phyloP scores from a whole-genome alignment of 2,329 filamentous ascomycete species.

The Kalmusia sp. region DNA sequence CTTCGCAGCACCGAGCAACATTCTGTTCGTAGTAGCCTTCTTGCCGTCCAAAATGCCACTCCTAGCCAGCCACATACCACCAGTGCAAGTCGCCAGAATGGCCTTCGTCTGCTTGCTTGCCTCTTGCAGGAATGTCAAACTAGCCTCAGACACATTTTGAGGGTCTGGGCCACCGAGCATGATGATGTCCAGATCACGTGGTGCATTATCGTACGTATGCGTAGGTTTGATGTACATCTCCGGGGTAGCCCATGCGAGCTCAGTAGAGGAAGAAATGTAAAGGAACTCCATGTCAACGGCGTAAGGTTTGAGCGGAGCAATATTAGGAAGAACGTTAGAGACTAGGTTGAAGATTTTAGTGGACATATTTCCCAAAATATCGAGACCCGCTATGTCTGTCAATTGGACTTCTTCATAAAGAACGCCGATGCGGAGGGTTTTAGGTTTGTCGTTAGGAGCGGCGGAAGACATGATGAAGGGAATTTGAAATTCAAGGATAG shows the following conservation, averaged over 20 bases:
- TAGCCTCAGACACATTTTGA: constrained; percentile 37
- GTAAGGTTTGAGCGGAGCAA: constrained; percentile 21
- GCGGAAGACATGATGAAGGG: neutral
- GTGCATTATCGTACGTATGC: constrained; percentile 38
- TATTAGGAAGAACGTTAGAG: constrained; percentile 13
- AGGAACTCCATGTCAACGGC: constrained; percentile 46
- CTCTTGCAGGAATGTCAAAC: constrained; percentile 46
- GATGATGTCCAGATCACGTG: constrained; percentile 52
- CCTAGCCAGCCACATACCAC: constrained; percentile 49
- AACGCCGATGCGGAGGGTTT: constrained; percentile 49
- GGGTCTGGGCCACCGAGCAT: constrained; percentile 48
- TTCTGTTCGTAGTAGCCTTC: constrained; percentile 50
- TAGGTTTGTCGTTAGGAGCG: constrained; percentile 2
- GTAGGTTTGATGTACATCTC: constrained; percentile 35
- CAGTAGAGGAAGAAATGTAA: constrained; percentile 47
- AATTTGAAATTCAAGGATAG: neutral
- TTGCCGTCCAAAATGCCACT: constrained; percentile 47
- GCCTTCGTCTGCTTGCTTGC: constrained; percentile 44
- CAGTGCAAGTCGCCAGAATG: constrained; percentile 50
- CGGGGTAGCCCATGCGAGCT: constrained; percentile 39
- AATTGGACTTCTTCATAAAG: constrained; percentile 50
- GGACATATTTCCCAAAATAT: constrained; percentile 49
- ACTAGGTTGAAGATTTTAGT: constrained; percentile 29
- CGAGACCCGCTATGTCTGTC: constrained; percentile 49
- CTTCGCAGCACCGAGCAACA: constrained; percentile 33